Conservation (phyloP, 208 protist species). For the Borovskyia barvae region DNA sequence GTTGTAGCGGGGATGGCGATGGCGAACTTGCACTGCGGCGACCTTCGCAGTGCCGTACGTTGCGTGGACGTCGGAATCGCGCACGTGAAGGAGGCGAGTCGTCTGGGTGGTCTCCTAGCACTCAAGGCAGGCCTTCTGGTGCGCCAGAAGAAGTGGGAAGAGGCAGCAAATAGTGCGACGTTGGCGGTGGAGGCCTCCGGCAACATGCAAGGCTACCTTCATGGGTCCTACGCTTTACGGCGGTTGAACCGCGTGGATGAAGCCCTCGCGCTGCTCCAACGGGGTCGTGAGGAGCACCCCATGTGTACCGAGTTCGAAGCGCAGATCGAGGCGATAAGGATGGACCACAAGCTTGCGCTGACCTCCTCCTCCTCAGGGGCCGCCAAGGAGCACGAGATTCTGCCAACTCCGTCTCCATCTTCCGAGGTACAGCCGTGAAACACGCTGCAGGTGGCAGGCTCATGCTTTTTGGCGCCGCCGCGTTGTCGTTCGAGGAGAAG, state of each 20-base stretch:
- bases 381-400: neutral
- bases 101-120: constrained; percentile 71
- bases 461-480: too few relatives aligned
- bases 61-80: constrained; percentile 71
- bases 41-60: constrained; percentile 65
- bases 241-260: constrained; percentile 52
- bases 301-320: constrained; percentile 56
- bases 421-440: too few relatives aligned
- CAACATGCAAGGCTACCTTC: constrained; percentile 83
- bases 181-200: constrained; percentile 59
- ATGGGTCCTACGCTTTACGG: constrained; percentile 71
- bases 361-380: constrained; percentile 7
- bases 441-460: too few relatives aligned
- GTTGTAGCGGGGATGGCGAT: constrained; percentile 77
- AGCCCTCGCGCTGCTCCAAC: constrained; percentile 58
- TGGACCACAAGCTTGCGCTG: constrained; percentile 41
- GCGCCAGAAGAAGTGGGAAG: constrained; percentile 67
- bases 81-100: constrained; percentile 60
- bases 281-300: constrained; percentile 60
- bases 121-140: constrained; percentile 81
- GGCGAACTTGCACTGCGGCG: constrained; percentile 78
- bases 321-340: constrained; percentile 48
- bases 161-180: constrained; percentile 56
- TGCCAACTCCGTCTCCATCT: too few relatives aligned
- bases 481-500: too few relatives aligned